Evolutionary conservation across 805 yeast genomes (phyloP).

Genomic region (Candida sonorensis): DNA sequence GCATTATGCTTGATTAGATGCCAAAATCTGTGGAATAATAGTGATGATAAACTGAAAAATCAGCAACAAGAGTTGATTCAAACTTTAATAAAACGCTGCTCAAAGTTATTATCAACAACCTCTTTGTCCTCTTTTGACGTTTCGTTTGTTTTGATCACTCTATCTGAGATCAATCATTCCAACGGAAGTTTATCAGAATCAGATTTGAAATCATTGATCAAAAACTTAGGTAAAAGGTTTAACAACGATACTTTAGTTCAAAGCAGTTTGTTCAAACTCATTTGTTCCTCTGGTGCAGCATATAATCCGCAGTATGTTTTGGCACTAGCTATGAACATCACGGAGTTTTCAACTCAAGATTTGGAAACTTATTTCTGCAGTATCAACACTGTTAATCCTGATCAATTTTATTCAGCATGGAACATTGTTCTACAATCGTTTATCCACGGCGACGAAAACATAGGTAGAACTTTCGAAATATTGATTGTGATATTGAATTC

Average conservation of each 20-base stretch:
- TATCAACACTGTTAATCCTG: conserved; percentile 1
- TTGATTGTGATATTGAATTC: too few species aligned
- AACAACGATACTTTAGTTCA: conserved; percentile 3
- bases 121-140: conserved; percentile 4
- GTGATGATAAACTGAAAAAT: not conserved
- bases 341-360: too few species aligned
- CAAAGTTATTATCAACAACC: not conserved
- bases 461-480: too few species aligned
- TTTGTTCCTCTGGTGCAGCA: conserved; percentile 4
- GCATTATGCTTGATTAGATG: conserved; percentile 7
- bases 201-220: conserved; percentile 7
- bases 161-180: conserved; percentile 7
- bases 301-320: conserved; percentile 14
- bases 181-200: not conserved
- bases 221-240: conserved; percentile 3
- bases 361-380: conserved; percentile 6
- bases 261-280: conserved; percentile 10
- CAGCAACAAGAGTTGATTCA: conserved; percentile 1
- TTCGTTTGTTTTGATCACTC: conserved; percentile 9
- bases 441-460: not conserved
- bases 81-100: not conserved
- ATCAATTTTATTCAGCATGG: conserved; percentile 9
- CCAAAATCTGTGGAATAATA: conserved; percentile 3
- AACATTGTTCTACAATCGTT: conserved; percentile 1
- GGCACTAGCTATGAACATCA: conserved; percentile 19